Base-by-base conservation (phyloP, 306 rosid species). In the Acacia acuminata region DNA sequence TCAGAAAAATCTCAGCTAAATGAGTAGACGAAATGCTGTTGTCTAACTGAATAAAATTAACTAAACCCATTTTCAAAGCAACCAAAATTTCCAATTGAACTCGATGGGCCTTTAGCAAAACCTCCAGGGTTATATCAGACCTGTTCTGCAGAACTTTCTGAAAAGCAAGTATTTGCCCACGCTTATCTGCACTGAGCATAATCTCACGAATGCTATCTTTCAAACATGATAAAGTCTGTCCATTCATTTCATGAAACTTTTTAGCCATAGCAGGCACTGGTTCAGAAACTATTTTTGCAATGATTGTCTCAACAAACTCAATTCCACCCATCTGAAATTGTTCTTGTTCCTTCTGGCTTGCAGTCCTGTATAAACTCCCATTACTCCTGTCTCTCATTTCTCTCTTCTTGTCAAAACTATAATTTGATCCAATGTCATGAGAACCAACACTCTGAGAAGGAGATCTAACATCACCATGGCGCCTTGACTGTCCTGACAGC, bases 361-460 rank as follows among this genome's bases (percentile, higher is more conserved):
- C 77, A 82, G 88, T 84, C 86, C 96, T 89, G 83, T 92, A 83
- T 74, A 96, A 89, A 90, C 92, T 88, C 74, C 92, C 93, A 81
- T 86, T 85, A 88, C 86, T 87, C 83, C 84, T 90, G 80, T 92
- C 97, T 81, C 85, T 91, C 84, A 78, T 85, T 82, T 85, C 85
- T 71, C 88, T 84, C 81, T 89, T 92, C 90, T 86, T 91, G 83
- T 94, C 99, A 81, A 90, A 83, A 82, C 97, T 91, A 84, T 90
- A 85, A 82, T 84, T 89, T 50, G 98, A 89, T 63, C 97, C 98
- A 78, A 90, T 88, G 71, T 96, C 99, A 72, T 92, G 97, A 85
- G 99, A 94, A 73, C 97, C 99, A 79, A 86, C 92, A 78, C 97
- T 96, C 48, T 91, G 96, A 13, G 97, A 79, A 68, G 97, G 93